Evolutionary conservation across 2,329 filamentous ascomycete species (phyloP).

Genomic region (Exophiala phaeomuriformis): DNA sequence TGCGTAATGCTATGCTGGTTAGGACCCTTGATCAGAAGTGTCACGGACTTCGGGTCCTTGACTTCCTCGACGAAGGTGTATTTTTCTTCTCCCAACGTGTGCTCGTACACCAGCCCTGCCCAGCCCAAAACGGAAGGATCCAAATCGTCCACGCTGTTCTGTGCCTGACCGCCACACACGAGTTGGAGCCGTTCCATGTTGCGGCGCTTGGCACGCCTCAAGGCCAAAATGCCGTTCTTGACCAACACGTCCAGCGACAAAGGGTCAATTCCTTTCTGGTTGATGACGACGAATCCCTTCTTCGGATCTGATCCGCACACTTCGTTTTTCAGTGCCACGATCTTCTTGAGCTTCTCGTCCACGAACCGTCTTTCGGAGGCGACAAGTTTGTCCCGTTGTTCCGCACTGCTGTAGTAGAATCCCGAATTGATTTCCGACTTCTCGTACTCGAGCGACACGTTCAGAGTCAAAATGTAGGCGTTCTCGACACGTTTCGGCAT

Average conservation of each 20-base stretch:
- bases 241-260: conserved; percentile 90
- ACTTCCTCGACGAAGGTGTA: conserved; percentile 98
- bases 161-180: conserved; percentile 79
- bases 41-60: conserved; percentile 97
- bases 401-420: conserved; percentile 96
- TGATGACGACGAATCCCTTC: conserved; percentile 96
- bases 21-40: conserved; percentile 93
- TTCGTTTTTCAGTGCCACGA: conserved; percentile 95
- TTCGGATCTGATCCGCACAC: conserved; percentile 88
- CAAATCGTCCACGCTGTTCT: conserved; percentile 95
- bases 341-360: conserved; percentile 93
- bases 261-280: conserved; percentile 98
- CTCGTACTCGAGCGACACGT: conserved; percentile 96
- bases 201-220: conserved; percentile 89
- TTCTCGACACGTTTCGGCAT: conserved; percentile 98
- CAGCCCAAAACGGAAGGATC: conserved; percentile 83
- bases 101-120: conserved; percentile 95
- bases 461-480: conserved; percentile 87
- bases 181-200: conserved; percentile 99
- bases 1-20: conserved; percentile 95
- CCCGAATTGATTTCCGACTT: conserved; percentile 99
- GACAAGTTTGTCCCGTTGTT: conserved; percentile 95
- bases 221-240: conserved; percentile 94
- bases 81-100: conserved; percentile 96
- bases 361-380: conserved; percentile 95